Evolutionary conservation across 2,329 filamentous ascomycete genomes (phyloP).

Genomic region (Falciphora oryzae): DNA sequence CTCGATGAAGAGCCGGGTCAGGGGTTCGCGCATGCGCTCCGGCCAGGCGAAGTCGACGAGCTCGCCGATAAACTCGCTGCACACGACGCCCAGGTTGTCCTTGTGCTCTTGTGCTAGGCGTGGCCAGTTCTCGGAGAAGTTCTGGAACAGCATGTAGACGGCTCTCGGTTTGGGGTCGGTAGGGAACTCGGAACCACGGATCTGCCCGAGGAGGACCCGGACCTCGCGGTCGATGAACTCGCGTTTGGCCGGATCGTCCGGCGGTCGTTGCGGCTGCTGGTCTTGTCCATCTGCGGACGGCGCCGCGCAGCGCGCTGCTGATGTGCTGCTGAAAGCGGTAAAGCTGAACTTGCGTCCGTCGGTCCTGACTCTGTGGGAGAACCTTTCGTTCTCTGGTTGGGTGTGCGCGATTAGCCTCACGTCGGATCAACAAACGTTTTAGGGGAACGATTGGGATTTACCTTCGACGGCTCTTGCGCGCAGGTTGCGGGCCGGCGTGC

Average conservation of each 20-base stretch:
- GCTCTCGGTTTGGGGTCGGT: conserved; percentile 47
- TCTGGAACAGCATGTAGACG: conserved; percentile 49
- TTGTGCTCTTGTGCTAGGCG: conserved; percentile 47
- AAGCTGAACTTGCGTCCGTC: conserved; percentile 45
- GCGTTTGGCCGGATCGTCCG: conserved; percentile 34
- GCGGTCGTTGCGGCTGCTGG: conserved; percentile 10
- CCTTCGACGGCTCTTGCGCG: conserved; percentile 42
- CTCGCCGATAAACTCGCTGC: conserved; percentile 47
- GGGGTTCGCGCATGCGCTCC: conserved; percentile 43
- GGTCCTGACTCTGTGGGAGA: conserved; percentile 41
- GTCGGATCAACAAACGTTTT: background rate
- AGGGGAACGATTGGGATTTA: background rate
- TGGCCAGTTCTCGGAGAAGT: conserved; percentile 47
- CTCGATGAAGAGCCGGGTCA: conserved; percentile 43
- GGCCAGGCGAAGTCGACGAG: conserved; percentile 47
- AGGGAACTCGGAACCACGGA: conserved; percentile 46
- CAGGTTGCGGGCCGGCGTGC: conserved; percentile 45
- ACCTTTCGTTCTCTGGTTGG: conserved; percentile 39
- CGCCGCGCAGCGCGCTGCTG: conserved; percentile 7
- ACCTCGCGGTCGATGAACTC: conserved; percentile 44
- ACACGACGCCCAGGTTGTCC: conserved; percentile 47
- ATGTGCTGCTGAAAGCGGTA: conserved; percentile 14
- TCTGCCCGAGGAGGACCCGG: conserved; percentile 42
- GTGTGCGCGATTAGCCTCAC: background rate
- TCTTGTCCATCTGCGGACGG: background rate